These are phyloP conservation scores for Letharia lupina DNA, from an alignment of 495 filamentous ascomycete genomes.

Conservation along the genomic window DNA sequence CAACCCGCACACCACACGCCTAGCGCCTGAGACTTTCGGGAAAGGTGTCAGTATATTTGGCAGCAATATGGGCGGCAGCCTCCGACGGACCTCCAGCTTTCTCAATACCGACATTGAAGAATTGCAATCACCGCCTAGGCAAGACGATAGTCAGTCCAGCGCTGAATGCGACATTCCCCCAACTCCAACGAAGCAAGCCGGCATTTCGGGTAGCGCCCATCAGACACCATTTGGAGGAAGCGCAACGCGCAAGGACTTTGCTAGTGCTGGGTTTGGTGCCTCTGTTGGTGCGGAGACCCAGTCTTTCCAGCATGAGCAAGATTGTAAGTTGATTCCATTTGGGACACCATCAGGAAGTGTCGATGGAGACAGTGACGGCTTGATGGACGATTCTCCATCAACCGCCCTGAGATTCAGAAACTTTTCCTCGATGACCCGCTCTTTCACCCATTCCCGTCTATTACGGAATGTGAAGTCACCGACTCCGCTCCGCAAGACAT, in stretches of 20 bases:
- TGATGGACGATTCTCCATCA: constrained; percentile 34
- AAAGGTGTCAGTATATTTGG: constrained; percentile 63
- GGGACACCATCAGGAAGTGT: constrained; percentile 20
- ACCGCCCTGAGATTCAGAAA: constrained; percentile 27
- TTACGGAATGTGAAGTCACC: constrained; percentile 29
- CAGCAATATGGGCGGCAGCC: constrained; percentile 40
- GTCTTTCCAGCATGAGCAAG: constrained; percentile 17
- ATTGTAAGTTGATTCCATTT: constrained; percentile 31
- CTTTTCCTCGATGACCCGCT: constrained; percentile 27
- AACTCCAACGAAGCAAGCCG: constrained; percentile 78
- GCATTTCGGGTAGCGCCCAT: constrained; percentile 31
- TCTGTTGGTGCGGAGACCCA: constrained; percentile 6
- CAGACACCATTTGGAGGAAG: constrained; percentile 15
- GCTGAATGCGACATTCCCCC: constrained; percentile 73
- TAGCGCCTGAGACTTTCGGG: constrained; percentile 51
- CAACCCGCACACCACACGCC: constrained; percentile 39
- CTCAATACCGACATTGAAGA: constrained; percentile 70
- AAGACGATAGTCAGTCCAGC: constrained; percentile 50
- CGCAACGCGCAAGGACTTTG: constrained; percentile 3
- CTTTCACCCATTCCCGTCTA: constrained; percentile 34
- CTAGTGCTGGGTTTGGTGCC: constrained; percentile 8
- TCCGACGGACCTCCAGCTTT: constrained; percentile 62
- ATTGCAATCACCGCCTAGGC: constrained; percentile 48
- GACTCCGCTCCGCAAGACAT: constrained; percentile 30
- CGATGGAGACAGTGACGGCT: constrained; percentile 27